Base-by-base conservation (phyloP, 2,329 filamentous ascomycete genomes). In the Fusarium brevicatenulatum region DNA sequence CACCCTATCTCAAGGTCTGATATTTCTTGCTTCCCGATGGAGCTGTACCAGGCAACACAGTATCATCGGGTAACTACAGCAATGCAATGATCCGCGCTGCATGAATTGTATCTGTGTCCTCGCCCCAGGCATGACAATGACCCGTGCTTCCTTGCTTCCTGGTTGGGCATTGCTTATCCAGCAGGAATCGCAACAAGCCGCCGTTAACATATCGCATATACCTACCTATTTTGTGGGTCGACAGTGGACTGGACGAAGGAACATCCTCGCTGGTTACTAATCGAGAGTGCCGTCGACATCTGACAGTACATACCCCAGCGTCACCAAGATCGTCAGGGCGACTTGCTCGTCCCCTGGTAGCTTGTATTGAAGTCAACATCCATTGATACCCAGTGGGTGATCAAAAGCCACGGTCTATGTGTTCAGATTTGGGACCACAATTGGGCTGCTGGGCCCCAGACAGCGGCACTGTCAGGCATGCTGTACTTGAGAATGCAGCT, bases 101-200 rank as follows among this genome's bases (percentile, higher is more conserved):
- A 70, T 67, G 28, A 57, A 56, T 28, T 53, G 23, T 44, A 34
- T 10, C 28, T 19, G 57, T 32, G 28, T 43, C 47, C 50, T 28
- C 28, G 34, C 36, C 64, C 30, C 54, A 42, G 47, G 40, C 42
- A 62, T 61, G 56, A 53, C 49, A 57, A 46, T 63, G 39, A 61
- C 34, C 57, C 42, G 37, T 62, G 62, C 55, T 60, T 49, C 37
- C 53, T 63, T 34, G 42, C 43, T 59, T 67, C 52, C 46, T 67
- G 56, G 56, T 39, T 42, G 21, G 42, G 43, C 23, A 63, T 49
- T 59, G 36, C 54, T 57, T 58, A 68, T 71, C 63, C 69, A 59
- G 60, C 55, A 61, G 63, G 53, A 59, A 72, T 66, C 58, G 68
- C 67, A 72, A 57, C 39, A 74, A 64, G 53, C 43, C 55, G 53